Evolutionary conservation across 2,329 filamentous ascomycete genomes (phyloP).

Genomic region (Ceratocystis alfenasii): DNA sequence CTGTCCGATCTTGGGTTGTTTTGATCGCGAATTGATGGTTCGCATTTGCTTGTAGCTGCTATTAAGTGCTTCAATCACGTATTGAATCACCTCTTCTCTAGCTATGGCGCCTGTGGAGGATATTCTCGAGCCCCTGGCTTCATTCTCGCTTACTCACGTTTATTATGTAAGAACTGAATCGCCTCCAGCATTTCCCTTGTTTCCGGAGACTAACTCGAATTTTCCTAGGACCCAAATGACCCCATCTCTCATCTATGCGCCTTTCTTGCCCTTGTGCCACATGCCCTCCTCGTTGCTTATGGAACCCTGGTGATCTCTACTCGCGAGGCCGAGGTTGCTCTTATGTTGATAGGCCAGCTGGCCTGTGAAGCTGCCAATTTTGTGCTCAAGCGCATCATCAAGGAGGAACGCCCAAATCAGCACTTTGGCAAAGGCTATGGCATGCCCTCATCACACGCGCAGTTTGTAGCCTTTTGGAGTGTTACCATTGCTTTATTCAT

Average conservation of each 20-base stretch:
- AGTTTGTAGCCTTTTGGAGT: conserved; percentile 88
- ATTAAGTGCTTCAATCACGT: neutral
- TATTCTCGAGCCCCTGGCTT: conserved; percentile 51
- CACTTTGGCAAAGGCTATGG: conserved; percentile 89
- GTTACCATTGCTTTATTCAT: conserved; percentile 76
- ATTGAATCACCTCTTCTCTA: neutral
- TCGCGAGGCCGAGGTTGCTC: conserved; percentile 73
- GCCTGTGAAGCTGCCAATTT: conserved; percentile 88
- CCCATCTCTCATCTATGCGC: conserved; percentile 76
- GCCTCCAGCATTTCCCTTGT: conserved; percentile 4
- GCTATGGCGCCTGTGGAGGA: conserved; percentile 13
- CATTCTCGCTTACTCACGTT: conserved; percentile 87
- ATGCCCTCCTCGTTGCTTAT: conserved; percentile 83
- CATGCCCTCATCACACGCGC: conserved; percentile 89
- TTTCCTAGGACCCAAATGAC: conserved; percentile 62
- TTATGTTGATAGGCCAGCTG: conserved; percentile 88
- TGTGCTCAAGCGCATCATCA: conserved; percentile 75
- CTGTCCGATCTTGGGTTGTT: too few relatives aligned
- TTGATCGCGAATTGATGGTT: too few relatives aligned
- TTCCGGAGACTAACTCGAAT: neutral
- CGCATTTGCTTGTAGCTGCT: neutral
- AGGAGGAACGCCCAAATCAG: conserved; percentile 76
- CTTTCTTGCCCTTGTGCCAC: conserved; percentile 86
- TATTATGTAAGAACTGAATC: conserved; percentile 58
- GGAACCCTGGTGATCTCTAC: conserved; percentile 81